Percentiles rank a stretch among this genome's conserved stretches.
Evolutionary conservation across 2,329 filamentous ascomycete species (phyloP).

Genomic region (Pseudocercospora musae): DNA sequence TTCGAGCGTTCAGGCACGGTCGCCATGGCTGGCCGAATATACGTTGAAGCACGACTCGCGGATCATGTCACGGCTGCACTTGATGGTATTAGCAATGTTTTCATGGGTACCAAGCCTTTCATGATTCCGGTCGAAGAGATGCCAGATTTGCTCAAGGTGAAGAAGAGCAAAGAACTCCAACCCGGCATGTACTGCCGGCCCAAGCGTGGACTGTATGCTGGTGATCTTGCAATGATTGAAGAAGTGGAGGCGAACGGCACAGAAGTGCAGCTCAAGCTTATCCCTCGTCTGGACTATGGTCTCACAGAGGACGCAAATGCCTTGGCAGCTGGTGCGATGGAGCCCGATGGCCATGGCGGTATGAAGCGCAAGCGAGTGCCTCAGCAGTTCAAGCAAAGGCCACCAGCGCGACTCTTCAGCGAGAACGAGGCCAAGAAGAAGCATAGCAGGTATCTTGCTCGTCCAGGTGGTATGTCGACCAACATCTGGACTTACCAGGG

Average conservation of each 20-base stretch:
- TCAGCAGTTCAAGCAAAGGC: constrained; percentile 55
- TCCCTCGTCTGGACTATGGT: constrained; percentile 90
- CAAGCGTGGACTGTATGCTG: constrained; percentile 74
- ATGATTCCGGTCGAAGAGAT: constrained; percentile 95
- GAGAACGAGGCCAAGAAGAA: constrained; percentile 89
- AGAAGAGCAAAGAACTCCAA: constrained; percentile 79
- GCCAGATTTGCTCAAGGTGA: constrained; percentile 88
- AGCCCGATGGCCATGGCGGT: constrained; percentile 34
- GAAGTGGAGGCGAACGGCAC: constrained; percentile 91
- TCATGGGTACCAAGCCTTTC: constrained; percentile 80
- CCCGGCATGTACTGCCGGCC: constrained; percentile 84
- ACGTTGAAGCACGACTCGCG: constrained; percentile 85
- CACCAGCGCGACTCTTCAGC: constrained; percentile 87
- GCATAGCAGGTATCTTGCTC: constrained; percentile 61
- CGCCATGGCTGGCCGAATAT: constrained; percentile 86
- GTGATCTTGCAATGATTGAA: constrained; percentile 86
- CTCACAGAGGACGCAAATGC: constrained; percentile 70
- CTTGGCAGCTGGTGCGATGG: constrained; percentile 34
- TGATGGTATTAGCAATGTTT: constrained; percentile 83
- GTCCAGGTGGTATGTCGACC: constrained; percentile 47
- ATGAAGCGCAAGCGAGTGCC: constrained; percentile 72
- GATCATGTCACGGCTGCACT: constrained; percentile 80
- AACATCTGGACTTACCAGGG: constrained; percentile 82
- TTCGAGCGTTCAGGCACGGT: constrained; percentile 78
- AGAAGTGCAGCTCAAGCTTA: constrained; percentile 79